These are phyloP conservation scores for Apiospora rasikravindrae DNA, from an alignment of 2,329 filamentous ascomycete genomes.

Conservation along the genomic window DNA sequence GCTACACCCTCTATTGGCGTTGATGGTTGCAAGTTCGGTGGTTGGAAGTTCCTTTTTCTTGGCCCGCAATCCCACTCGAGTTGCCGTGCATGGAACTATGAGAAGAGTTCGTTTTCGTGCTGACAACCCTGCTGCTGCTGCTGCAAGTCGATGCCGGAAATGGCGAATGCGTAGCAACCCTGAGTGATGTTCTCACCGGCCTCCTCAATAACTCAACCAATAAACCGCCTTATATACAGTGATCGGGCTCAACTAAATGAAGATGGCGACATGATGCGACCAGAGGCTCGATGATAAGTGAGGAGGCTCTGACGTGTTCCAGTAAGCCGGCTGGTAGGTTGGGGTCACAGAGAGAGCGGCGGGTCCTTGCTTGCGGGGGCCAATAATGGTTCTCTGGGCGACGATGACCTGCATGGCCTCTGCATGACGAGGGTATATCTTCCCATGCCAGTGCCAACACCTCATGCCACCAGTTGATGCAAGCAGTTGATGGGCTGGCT, in stretches of 20 bases:
- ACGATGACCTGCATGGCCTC: not conserved
- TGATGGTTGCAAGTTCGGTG: not conserved
- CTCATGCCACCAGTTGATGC: not conserved
- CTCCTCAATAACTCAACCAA: not conserved
- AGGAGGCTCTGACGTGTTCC: conserved; percentile 7
- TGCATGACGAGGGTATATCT: not conserved
- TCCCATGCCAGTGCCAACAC: no score
- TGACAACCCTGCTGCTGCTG: not conserved
- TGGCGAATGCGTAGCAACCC: not conserved
- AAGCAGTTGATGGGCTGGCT: not conserved
- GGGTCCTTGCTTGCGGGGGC: not conserved
- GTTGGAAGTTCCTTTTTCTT: not conserved
- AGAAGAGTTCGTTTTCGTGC: not conserved
- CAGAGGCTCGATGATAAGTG: not conserved
- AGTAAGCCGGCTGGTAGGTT: not conserved
- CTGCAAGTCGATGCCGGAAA: not conserved
- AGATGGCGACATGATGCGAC: not conserved
- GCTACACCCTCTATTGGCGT: not conserved
- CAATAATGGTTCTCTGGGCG: not conserved
- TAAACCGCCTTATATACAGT: not conserved
- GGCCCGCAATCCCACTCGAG: not conserved
- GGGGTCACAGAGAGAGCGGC: not conserved
- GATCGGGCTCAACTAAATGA: not conserved
- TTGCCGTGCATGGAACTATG: not conserved
- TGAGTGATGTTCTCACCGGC: not conserved